A percentile compares a stretch with the other conserved stretches of the same genome.
phyloP scores from a whole-genome alignment of 1,139 yeast species.

The Nakaseomyces sp. region DNA sequence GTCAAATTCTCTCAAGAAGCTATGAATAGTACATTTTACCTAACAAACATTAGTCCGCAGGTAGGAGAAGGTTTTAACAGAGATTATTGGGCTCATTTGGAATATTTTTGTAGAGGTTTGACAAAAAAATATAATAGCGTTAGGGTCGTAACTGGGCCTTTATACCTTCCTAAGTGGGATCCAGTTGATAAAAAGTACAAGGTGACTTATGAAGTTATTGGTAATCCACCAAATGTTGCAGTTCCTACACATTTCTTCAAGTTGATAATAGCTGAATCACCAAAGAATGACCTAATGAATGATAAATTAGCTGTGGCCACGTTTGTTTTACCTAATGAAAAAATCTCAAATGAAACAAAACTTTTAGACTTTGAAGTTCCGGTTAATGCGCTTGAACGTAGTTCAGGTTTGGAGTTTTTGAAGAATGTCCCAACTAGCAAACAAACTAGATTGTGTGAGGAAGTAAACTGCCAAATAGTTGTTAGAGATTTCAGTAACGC shows the following conservation, averaged over 20 bases:
- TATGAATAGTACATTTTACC: slow-evolving; percentile 86
- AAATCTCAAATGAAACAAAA: slow-evolving; percentile 61
- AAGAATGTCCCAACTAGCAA: slow-evolving; percentile 54
- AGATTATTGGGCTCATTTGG: slow-evolving; percentile 96
- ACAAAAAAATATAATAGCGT: slow-evolving; percentile 63
- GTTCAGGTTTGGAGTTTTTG: slow-evolving; percentile 76
- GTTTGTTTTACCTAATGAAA: slow-evolving; percentile 82
- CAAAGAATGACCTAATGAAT: slow-evolving; percentile 31
- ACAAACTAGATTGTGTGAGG: slow-evolving; percentile 65
- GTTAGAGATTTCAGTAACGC: slow-evolving; percentile 72
- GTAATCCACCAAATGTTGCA: slow-evolving; percentile 92
- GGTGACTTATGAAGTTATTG: slow-evolving; percentile 86
- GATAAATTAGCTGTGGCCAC: slow-evolving; percentile 73
- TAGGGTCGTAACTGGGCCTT: slow-evolving; percentile 86
- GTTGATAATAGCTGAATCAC: slow-evolving; percentile 71
- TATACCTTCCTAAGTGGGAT: slow-evolving; percentile 71
- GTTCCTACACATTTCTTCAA: slow-evolving; percentile 98
- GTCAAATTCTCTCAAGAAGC: slow-evolving; percentile 85
- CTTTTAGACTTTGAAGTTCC: slow-evolving; percentile 78
- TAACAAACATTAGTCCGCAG: slow-evolving; percentile 92
- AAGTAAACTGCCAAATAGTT: slow-evolving; percentile 67
- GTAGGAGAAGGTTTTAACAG: slow-evolving; percentile 96
- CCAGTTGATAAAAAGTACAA: slow-evolving; percentile 69
- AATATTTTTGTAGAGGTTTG: slow-evolving; percentile 73
- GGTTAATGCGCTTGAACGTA: slow-evolving; percentile 75